Base-by-base conservation (phyloP, 345 rosid species). In the Brassica nigra region DNA sequence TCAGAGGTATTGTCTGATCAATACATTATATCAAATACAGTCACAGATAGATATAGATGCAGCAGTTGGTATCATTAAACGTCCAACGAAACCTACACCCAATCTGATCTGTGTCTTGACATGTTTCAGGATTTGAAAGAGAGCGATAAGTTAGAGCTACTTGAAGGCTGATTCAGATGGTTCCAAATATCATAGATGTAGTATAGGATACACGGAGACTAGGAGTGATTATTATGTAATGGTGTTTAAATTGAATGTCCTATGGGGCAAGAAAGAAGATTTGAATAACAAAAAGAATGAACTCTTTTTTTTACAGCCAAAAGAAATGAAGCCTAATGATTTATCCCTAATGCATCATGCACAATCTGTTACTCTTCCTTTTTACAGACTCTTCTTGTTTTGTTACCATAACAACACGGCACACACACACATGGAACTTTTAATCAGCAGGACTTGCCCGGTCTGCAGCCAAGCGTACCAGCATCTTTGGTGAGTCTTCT, bases 1-100 rank as follows among this genome's bases (percentile, higher is more conserved):
- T 9, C 66, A 44, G 82, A 69, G 93, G 96, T 92, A 81, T 80
- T 31, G 2, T 62, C 20, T 30, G n/a, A 67, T 70, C 73, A 57
- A 44, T 76, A 54, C 5, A 55, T 15, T 5, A 8, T 29, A 39
- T 54, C 68, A 63, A 37, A 11, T 9, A 14, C 31, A 54, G 62
- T 6, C 61, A 6, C 59, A 0, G 36, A 68, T 62, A 58, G 70
- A 27, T 61, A 68, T 9, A 31, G 31, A 68, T 74, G 66, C 47
- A 49, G 78, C n/a, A 68, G 5, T 8, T 6, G 4, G 66, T 14
- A 4, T 31, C 3, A 5, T 58, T 39, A 59, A 59, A 67, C 37
- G 8, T 39, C 30, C 11, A 78, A 8, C 6, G 65, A 63, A 72
- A 55, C 18, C 54, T 68, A 10, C 8, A 23, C 16, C 66, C 3